Base-by-base conservation (phyloP, 108 stramenopile genomes). In the Skeletonema menzelii region DNA sequence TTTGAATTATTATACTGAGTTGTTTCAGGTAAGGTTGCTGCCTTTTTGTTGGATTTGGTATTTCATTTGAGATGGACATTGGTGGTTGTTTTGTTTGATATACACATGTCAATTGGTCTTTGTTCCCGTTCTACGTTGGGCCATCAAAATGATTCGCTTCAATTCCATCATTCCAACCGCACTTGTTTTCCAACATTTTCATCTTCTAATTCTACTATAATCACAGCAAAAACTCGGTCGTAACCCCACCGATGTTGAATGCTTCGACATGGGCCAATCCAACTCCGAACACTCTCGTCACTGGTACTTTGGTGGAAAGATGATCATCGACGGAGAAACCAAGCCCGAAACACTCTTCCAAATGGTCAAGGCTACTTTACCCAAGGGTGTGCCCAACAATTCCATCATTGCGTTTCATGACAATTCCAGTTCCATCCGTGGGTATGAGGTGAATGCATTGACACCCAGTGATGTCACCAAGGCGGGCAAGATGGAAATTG, bases 221-320 rank as follows among this genome's bases (percentile, higher is more conserved):
- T 22, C 22, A 12, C 70, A 94, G 93, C 87, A 97, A 69, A 94
- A 91, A 80, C 90, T 99, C 27, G 86, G 88, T 17, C 85, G 99
- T 6, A 84, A 99, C 73, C 99, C 99, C 46, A 98, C 97, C 31
- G 97, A 98, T 82, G 98, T 98, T 8, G 99, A 99, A 84, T 97
- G 96, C 70, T 99, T 98, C 80, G 99, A 99, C 82, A 96, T 99
- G 93, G 96, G 95, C 27, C 98, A 98, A 85, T 96, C 94, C 60
- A 93, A 97, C 84, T 96, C 95, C 37, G 99, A 99, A 84, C 99
- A 99, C 82, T 97, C 97, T 17, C 92, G 99, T 32, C 99, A 99
- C 84, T 99, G 99, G 99, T 99, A 98, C 91, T 99, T 99, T 81
- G 91, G 95, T 22, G 99, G 98, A 30, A 96, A 97, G 70, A 97